Evolutionary conservation across 2,329 filamentous ascomycete species (phyloP), one percentile per base, ranked within the genome.

Genomic region (Zasmidium citrigriseum): DNA sequence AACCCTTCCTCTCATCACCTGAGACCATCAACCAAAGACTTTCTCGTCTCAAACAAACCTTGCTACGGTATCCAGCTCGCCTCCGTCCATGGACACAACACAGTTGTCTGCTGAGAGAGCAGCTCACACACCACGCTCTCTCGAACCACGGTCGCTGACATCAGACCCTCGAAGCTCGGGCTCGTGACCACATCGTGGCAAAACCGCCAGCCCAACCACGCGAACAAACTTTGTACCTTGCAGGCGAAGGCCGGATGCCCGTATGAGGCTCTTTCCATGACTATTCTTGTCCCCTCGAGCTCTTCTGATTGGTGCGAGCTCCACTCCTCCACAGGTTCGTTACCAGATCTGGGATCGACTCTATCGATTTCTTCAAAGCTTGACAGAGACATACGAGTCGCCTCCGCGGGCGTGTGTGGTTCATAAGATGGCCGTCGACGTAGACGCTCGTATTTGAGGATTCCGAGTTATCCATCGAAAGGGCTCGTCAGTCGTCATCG

Each of bases 301-400:
- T 23, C n/a, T 16, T 34, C n/a, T 55, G 51, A 59, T 55, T 59
- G 57, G 57, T 23, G 20, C 20, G 34, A 29, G 10, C 14, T 52
- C 24, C 11, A 46, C 16, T 21, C 14, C 46, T 25, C 23, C 38
- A 22, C 2, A 11, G 20, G 45, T 24, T 29, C 18, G n/a, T 45
- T 58, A 34, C 56, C 45, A 41, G 18, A 57, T 46, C 23, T 21
- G 47, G 54, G 34, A 12, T 14, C 23, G 16, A 29, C 23, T 46
- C 48, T 57, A 51, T 52, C 25, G 41, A 52, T 57, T 57, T 51
- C 44, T 41, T 47, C 55, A 25, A 53, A 57, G 49, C 55, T 48
- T 57, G 55, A 52, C 49, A 48, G 27, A 18, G 25, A 41, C 24
- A 53, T 41, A 51, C 54, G 54, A 56, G 23, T 27, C 54, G 46